A percentile compares a stretch with the other conserved stretches of the same genome.
Evolutionary conservation across 192 early-diverging fungal genomes (phyloP).

Genomic region (Coemansia sp.): DNA sequence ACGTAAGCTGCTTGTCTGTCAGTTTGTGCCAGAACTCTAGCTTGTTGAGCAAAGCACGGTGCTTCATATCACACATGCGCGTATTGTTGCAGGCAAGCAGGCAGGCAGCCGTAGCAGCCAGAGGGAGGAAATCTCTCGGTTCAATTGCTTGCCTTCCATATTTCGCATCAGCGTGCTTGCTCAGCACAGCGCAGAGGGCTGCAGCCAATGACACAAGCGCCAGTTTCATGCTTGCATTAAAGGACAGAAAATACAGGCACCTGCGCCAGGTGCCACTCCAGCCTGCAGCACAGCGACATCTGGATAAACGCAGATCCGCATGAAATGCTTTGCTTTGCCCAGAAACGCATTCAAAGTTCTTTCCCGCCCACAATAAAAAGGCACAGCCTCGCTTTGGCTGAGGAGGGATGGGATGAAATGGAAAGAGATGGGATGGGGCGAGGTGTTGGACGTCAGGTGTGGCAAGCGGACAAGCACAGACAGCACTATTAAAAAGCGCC

Average conservation of each 20-base stretch:
- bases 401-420: neutral
- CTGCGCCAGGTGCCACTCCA: conserved; percentile 5
- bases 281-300: conserved; percentile 4
- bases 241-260: neutral
- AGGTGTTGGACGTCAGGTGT: neutral
- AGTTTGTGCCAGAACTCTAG: neutral
- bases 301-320: neutral
- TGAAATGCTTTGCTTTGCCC: neutral
- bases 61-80: neutral
- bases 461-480: neutral
- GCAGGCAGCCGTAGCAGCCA: no score
- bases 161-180: no score
- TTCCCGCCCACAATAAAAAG: neutral
- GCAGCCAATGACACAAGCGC: neutral
- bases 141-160: neutral
- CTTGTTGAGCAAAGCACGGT: neutral
- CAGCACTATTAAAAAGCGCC: conserved; percentile 5
- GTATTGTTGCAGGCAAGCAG: neutral
- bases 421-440: neutral
- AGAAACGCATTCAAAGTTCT: conserved; percentile 2
- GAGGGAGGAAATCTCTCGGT: neutral
- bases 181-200: neutral
- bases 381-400: neutral
- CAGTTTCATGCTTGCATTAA: neutral
- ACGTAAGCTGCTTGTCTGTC: neutral